Conservation (phyloP, 2,329 filamentous ascomycete species). For the Exophiala sideris region DNA sequence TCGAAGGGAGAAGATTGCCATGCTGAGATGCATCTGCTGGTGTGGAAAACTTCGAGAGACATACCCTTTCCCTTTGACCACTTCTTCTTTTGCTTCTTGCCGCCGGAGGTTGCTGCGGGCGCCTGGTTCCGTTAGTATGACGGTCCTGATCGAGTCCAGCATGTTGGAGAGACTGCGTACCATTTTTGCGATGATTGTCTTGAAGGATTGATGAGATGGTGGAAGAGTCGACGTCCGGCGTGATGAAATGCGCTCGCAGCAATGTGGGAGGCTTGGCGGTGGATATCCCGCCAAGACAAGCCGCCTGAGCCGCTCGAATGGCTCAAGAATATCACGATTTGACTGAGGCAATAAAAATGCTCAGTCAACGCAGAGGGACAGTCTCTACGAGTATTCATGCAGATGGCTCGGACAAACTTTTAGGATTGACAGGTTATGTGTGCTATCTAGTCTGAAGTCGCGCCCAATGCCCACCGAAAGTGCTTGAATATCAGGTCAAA, state of each 20-base stretch:
- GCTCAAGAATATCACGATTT: not conserved
- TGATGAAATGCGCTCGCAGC: not conserved
- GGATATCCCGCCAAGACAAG: too few relatives aligned
- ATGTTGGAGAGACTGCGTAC: constrained; percentile 8
- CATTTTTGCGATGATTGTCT: constrained; percentile 21
- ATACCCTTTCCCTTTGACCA: constrained; percentile 57
- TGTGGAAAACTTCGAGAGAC: constrained; percentile 20
- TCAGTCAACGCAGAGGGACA: too few relatives aligned
- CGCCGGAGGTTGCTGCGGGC: constrained; percentile 46
- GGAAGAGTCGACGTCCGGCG: constrained; percentile 9
- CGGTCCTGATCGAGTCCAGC: not conserved
- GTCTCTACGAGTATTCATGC: too few relatives aligned
- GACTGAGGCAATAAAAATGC: too few relatives aligned
- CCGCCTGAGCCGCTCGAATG: too few relatives aligned
- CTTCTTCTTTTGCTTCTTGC: constrained; percentile 57
- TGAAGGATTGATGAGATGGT: constrained; percentile 10
- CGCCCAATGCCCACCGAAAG: not conserved
- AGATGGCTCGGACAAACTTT: not conserved
- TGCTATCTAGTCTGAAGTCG: too few relatives aligned
- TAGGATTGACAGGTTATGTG: not conserved
- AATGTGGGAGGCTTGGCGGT: not conserved
- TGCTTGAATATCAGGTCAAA: constrained; percentile 7
- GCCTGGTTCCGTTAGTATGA: constrained; percentile 34
- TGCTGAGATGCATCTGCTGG: not conserved
- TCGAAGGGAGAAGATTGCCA: not conserved